phyloP scores from a whole-genome alignment of 148 eudicot species.

The Drosera capensis region DNA sequence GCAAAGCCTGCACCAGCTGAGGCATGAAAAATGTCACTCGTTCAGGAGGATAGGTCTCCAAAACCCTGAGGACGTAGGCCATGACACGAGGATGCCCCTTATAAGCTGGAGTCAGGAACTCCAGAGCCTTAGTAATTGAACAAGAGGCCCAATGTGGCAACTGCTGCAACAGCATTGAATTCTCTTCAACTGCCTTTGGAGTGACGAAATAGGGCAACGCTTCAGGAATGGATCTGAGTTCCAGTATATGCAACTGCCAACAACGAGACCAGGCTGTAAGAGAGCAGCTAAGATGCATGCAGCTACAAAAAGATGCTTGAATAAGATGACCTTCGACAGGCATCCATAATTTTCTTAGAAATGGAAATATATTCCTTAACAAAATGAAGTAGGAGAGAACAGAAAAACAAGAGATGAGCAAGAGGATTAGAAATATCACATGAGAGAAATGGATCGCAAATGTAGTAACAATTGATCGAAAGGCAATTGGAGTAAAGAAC shows the following conservation, averaged over 20 bases:
- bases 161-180: conserved; percentile 80
- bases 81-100: conserved; percentile 95
- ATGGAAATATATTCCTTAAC: no score
- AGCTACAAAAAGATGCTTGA: no score
- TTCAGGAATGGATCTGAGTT: conserved; percentile 80
- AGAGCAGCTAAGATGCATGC: no score
- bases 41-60: conserved; percentile 93
- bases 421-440: no score
- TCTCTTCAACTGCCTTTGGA: conserved; percentile 90
- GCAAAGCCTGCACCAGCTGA: conserved; percentile 84
- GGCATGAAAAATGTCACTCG: conserved; percentile 98
- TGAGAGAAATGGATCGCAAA: no score
- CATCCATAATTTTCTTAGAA: no score
- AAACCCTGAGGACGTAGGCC: conserved; percentile 87
- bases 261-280: neutral
- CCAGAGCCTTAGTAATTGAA: conserved; percentile 88
- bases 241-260: conserved; percentile 75
- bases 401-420: no score
- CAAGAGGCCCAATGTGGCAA: conserved; percentile 99
- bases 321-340: no score
- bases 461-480: no score
- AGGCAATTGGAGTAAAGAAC: neutral
- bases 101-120: conserved; percentile 75
- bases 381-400: no score
- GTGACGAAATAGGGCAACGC: conserved; percentile 88